Percentiles rank a stretch among this genome's conserved stretches.
These are phyloP conservation scores for Alternaria triticimaculans DNA, from an alignment of 2,329 filamentous ascomycete genomes.

Conservation along the genomic window DNA sequence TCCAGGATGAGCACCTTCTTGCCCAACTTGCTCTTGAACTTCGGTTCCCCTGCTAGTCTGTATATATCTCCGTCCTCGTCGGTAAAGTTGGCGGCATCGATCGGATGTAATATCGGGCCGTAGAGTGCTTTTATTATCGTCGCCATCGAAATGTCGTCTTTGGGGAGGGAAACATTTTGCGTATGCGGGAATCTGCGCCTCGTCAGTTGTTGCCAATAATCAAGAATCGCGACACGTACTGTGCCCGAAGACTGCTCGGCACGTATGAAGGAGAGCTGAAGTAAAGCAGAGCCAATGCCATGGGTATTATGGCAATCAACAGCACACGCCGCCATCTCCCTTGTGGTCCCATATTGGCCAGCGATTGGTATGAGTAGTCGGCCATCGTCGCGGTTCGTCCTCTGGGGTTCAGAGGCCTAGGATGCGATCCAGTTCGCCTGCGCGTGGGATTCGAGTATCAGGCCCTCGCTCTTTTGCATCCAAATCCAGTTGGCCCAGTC, in stretches of 20 bases:
- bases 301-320: slow-evolving; percentile 39
- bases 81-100: slow-evolving; percentile 47
- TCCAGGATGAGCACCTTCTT: slow-evolving; percentile 48
- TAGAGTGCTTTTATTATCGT: slow-evolving; percentile 49
- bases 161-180: slow-evolving; percentile 34
- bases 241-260: slow-evolving; percentile 24
- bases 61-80: slow-evolving; percentile 48
- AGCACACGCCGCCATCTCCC: slow-evolving; percentile 45
- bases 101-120: slow-evolving; percentile 43
- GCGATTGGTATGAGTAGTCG: slow-evolving; percentile 40
- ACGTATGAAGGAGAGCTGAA: slow-evolving; percentile 38
- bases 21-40: slow-evolving; percentile 44
- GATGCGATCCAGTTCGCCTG: not conserved
- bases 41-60: slow-evolving; percentile 37
- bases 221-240: slow-evolving; percentile 24
- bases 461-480: not conserved
- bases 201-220: not conserved
- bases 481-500: not conserved
- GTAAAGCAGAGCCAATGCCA: slow-evolving; percentile 38
- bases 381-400: slow-evolving; percentile 17
- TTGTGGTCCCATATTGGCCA: slow-evolving; percentile 43
- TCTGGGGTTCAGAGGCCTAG: not conserved
- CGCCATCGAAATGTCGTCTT: slow-evolving; percentile 42
- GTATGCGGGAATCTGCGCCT: slow-evolving; percentile 29
- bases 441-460: not conserved